Evolutionary conservation across 768 basidiomycete genomes (phyloP), one percentile per base, ranked within the genome.

Genomic region (Pleurotus tuber-regium): DNA sequence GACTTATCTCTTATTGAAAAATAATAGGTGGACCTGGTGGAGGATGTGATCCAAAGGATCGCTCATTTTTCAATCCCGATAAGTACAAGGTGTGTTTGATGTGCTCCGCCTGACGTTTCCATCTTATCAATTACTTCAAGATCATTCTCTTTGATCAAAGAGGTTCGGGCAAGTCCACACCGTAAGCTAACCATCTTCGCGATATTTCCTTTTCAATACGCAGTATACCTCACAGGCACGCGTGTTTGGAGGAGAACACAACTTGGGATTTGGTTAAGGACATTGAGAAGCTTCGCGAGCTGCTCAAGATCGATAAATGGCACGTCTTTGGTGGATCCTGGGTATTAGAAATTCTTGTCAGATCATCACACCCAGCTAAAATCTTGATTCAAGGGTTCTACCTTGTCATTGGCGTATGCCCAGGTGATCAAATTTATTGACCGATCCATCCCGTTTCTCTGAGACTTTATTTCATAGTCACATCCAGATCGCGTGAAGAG

Each of bases 251-350:
- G 57, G 86, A 93, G 44, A 98, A 98, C 67, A 97, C 92, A 2
- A 97, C 94, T 4, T 93, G 90, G 91, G 87, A 92, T 62, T 82
- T 96, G 35, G 92, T 98, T 21, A 87, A 81, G 56, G 95, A 98
- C 62, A 83, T 93, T 8, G 95, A 98, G 64, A 86, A 73, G 60
- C 70, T 96, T 21, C 79, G 95, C 51, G 74, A 86, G 62, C 79
- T 87, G 52, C 77, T 98, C 12, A 70, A 70, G 35, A 77, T 98
- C 51, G 84, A 90, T 16, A 90, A 83, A 62, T 97, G 93, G 94
- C 85, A 95, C 51, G 90, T 97, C 23, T 97, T 98, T 63, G 95
- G 95, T 24, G 94, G 94, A 7, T 91, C 87, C 43, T 96, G 94
- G 93, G 89, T 87, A 57, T n/a, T n/a, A 43, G 73, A 63, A n/a